Conservation (phyloP, 495 filamentous ascomycete species). For the Podospora pseudopauciseta region DNA sequence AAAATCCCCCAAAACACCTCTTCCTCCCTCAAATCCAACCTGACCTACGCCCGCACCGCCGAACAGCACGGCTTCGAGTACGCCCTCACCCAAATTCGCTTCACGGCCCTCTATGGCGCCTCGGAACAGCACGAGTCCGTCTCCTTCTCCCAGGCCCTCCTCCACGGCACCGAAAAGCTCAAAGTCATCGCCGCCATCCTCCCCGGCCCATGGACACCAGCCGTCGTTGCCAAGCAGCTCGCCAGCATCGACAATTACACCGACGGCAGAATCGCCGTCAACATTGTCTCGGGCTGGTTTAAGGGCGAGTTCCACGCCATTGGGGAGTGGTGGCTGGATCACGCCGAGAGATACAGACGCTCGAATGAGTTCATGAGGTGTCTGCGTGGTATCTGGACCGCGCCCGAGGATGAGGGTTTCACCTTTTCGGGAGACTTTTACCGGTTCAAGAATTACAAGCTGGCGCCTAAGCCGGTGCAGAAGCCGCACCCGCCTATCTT, state of each 20-base stretch:
- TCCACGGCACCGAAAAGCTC: constrained; percentile 41
- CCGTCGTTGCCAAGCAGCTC: constrained; percentile 48
- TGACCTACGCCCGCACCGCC: constrained; percentile 43
- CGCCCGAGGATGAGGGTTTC: constrained; percentile 37
- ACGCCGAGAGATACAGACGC: constrained; percentile 47
- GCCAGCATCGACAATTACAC: constrained; percentile 49
- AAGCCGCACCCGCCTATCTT: constrained; percentile 47
- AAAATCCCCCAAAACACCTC: constrained; percentile 46
- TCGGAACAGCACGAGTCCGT: constrained; percentile 50
- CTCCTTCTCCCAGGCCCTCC: constrained; percentile 47
- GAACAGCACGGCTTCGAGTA: constrained; percentile 47
- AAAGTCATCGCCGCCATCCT: constrained; percentile 49
- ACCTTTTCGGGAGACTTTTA: constrained; percentile 47
- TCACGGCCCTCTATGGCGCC: constrained; percentile 49
- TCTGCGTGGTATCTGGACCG: constrained; percentile 47
- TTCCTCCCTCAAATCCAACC: constrained; percentile 46
- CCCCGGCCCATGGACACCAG: constrained; percentile 49
- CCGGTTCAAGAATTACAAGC: constrained; percentile 47
- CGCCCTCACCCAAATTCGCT: constrained; percentile 47
- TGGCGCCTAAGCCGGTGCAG: constrained; percentile 44
- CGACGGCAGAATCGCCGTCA: constrained; percentile 46
- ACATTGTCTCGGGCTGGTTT: constrained; percentile 50
- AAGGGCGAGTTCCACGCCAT: constrained; percentile 49
- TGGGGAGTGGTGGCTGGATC: constrained; percentile 52
- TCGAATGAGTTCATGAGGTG: constrained; percentile 47